Base-by-base conservation (phyloP, 257 asterid species). In the Buddleja alternifolia region DNA sequence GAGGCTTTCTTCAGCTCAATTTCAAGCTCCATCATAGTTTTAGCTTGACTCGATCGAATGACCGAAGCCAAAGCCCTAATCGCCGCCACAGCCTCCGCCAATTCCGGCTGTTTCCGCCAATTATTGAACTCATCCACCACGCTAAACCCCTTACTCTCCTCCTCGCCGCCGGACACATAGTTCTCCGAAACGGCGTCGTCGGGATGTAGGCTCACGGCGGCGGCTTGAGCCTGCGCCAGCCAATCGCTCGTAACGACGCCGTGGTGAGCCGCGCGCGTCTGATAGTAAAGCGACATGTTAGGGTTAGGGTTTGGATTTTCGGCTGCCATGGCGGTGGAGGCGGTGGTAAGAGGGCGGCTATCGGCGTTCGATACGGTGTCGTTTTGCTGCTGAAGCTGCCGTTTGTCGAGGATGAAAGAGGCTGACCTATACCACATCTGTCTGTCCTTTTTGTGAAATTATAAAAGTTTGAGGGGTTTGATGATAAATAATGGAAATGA, bases 1-100 rank as follows among this genome's bases (percentile, higher is more conserved):
- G 91, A 78, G 7, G 96, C 96, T 46, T 84, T 90, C 48, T 85
- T 93, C 3, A 93, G 95, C 88, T 88, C 98, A 77, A 86, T 84
- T 69, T 93, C 96, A 17, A 90, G 95, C 78, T 88, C 97, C 97
- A 93, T 93, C 94, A 86, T 86, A 0, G 98, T 93, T 1, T 88
- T 85, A 48, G 98, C 98, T 46, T 86, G 86, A 64, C 90, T 90
- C 2, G 94, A 85, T 10, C 95, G 80, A 73, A 93, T 90, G 46
- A 87, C 92, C 46, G 95, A 93, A 14, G 97, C 97, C 85, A 93
- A 81, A 67, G 98, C 92, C 89, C 94, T 85, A 66, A 88, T 93
- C 6, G 96, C 98, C 0, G 98, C 98, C 67, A 93, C 98, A 14
- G 98, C 97, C 83, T 93, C 98, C 40, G 97, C 98, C 86, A 93